Evolutionary conservation across 805 yeast species (phyloP).

Genomic region (Lipomyces chichibuensis): DNA sequence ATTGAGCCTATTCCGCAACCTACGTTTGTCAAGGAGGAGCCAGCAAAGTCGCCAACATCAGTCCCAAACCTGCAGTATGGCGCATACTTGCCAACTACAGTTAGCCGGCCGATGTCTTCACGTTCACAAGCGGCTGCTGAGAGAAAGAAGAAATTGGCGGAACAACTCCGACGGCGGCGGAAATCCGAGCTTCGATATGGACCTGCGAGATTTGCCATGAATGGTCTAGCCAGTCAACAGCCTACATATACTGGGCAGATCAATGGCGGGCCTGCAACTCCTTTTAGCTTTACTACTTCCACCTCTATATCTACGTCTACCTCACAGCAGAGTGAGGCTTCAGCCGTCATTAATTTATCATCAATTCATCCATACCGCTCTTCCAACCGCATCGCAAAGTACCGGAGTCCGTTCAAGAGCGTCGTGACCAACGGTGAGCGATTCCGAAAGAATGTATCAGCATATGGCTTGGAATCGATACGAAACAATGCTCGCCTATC

Average conservation of each 20-base stretch:
- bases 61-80: constrained; percentile 8
- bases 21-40: not conserved
- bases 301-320: not conserved
- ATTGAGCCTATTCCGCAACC: not conserved
- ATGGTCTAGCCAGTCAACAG: not conserved
- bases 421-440: not conserved
- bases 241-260: not conserved
- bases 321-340: not conserved
- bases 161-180: constrained; percentile 20
- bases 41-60: not conserved
- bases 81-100: constrained; percentile 8
- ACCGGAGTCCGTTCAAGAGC: constrained; percentile 26
- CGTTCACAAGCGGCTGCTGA: constrained; percentile 18
- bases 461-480: not conserved
- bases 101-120: not conserved
- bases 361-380: constrained; percentile 3
- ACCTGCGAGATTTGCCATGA: constrained; percentile 1
- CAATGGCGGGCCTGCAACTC: not conserved
- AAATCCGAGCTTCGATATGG: constrained; percentile 17
- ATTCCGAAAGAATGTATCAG: constrained; percentile 1
- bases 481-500: constrained; percentile 13
- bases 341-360: not conserved
- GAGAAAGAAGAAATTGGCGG: constrained; percentile 16
- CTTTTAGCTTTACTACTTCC: not conserved
- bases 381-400: constrained; percentile 12